Evolutionary conservation across 2,329 filamentous ascomycete genomes (phyloP), one percentile per base, ranked within the genome.

Genomic region (Talaromyces funiculosus): DNA sequence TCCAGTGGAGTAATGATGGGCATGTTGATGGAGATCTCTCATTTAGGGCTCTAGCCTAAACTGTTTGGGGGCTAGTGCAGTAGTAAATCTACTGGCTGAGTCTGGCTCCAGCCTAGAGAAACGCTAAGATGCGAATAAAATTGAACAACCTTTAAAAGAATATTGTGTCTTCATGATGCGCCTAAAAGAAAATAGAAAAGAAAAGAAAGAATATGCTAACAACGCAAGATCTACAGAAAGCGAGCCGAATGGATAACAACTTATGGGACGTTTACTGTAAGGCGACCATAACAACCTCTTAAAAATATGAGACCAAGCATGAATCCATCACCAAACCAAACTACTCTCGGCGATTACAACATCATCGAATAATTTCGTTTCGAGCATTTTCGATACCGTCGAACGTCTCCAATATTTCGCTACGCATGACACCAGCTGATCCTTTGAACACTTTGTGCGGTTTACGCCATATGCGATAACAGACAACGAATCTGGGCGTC

Each of bases 391-490:
- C 88, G 67, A 94, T 88, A 3, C 90, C 90, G 71, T 95, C 88
- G 59, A 92, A 77, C 20, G 85, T 85, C 72, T 96, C 92, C 33
- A 96, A 80, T 64, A 97, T 95, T 72, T 89, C 86, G 75, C 91
- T 95, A 4, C 91, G 90, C 24, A 96, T 78, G 64, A 90, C 78
- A 2, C 89, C 86, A 43, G 78, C 79, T 14, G 81, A 79, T 56
- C 78, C 73, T 22, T 78, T 74, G 20, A 80, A 83, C 8, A 78
- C 76, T 68, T 83, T 87, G 66, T 78, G 80, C 42, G 82, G 78
- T 2, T 84, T 83, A n/a, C 83, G 82, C 94, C 92, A 97, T 10
- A 99, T 86, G 76, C 97, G 92, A 73, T 97, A 92, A 69, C 97
- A 97, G 71, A 94, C 94, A 73, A 97, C 89, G 67, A 86, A 95